Base-by-base conservation (phyloP, 2,329 filamentous ascomycete genomes). In the Ascochyta pisi region DNA sequence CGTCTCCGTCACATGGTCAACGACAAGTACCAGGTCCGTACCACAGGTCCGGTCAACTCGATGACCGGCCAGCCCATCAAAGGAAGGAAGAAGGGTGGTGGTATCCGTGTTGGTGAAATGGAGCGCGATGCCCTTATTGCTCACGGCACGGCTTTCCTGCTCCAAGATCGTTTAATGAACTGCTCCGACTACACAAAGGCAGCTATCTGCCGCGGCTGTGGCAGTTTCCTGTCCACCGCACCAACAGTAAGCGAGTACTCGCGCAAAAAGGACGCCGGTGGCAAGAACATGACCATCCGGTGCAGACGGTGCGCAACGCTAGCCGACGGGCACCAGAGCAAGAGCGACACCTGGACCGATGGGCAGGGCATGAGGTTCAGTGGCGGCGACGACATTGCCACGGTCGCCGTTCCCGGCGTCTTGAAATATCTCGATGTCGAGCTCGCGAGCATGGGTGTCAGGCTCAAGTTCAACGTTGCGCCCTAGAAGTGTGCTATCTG, bases 21-120 rank as follows among this genome's bases (percentile, higher is more conserved):
- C 84, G 95, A 99, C 79, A 99, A 99, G 79, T 99, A 91, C 83
- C 95, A 99, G 77, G 95, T 98, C 52, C 88, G 95, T 77, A 98
- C 95, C 3, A 98, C 95, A 0, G 95, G 95, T 51, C 93, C 93
- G 1, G 89, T 97, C 39, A 95, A 95, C 51, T 86, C 89, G 23
- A 86, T 95, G 15, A 98, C 94, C 0, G 93, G 94, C 29, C 95
- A 99, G 75, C 95, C 95, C 37, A 95, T 99, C 82, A 97, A 98
- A 82, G 95, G 95, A 62, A 85, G 95, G 75, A 95, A 96, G 75
- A 91, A 94, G 78, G 95, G 94, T 73, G 95, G 95, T 80, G 95
- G 95, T 88, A 97, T 99, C 74, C 92, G 95, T 83, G 94, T 99
- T 27, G 95, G 95, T 78, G 95, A 99, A 78, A 99, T 99, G 95